Evolutionary conservation across 495 filamentous ascomycete genomes (phyloP), one percentile per base, ranked within the genome.

Genomic region (Neurospora sp.): DNA sequence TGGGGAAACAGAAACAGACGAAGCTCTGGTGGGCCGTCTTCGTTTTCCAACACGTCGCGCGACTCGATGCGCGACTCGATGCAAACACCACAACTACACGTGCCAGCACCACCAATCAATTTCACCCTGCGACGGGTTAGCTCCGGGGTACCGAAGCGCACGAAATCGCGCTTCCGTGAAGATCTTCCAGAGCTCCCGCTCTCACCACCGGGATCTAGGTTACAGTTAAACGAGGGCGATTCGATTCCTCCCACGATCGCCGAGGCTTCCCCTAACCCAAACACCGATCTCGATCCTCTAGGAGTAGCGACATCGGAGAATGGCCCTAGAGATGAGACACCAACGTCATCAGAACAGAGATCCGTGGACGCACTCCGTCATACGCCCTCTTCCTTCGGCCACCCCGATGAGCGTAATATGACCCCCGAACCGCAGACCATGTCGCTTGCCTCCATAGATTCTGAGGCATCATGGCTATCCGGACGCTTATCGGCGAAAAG

Each of bases 381-480:
- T 4, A 85, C 82, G 0, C 82, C 83, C 9, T 84, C 83, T 42
- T 82, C 83, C 14, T 81, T 82, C 72, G 79, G 80, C 44, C 79
- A 76, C 39, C 78, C 81, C 27, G 83, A 85, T 70, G 83, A 84
- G 35, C 72, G 70, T 9, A 78, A 78, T n/a, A 78, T 79, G 44
- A 85, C 84, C 0, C 83, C 85, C 1, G 84, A 84, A 45, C 81
- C 84, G 0, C 83, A 85, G 31, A 82, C 81, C 22, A 86, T 86
- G 80, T 96, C 93, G 16, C 84, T 96, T 7, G 93, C 92, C 9
- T 95, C 93, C 0, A 90, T 98, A 72, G 94, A 96, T 77, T 95
- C 92, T 0, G 94, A 98, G 82, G 94, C 88, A 2, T 97, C 94
- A 1, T 98, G 94, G 94, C 91, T 98, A 74, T 93, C 93, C 3